Evolutionary conservation across 2,329 filamentous ascomycete species (phyloP).

Genomic region (Neophaeococcomyces mojaviensis): DNA sequence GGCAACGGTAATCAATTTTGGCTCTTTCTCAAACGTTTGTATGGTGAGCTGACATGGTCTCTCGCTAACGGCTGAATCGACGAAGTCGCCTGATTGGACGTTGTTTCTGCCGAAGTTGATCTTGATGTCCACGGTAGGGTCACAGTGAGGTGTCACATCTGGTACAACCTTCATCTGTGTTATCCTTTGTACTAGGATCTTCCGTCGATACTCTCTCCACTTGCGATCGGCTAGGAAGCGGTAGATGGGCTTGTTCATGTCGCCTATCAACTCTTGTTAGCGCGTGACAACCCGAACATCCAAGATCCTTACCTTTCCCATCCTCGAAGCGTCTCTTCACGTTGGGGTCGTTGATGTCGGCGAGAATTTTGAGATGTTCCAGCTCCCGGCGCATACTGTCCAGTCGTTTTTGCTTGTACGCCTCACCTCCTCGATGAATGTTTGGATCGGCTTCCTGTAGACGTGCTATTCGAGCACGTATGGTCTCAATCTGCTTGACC

Average conservation of each 20-base stretch:
- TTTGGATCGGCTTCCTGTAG: constrained; percentile 53
- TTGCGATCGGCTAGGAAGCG: constrained; percentile 77
- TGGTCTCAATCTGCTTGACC: constrained; percentile 60
- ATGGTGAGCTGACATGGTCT: constrained; percentile 67
- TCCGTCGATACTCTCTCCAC: constrained; percentile 77
- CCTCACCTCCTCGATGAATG: constrained; percentile 52
- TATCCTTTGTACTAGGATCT: constrained; percentile 76
- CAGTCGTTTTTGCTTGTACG: constrained; percentile 59
- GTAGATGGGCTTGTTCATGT: constrained; percentile 96
- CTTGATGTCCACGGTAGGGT: constrained; percentile 70
- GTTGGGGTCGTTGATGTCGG: constrained; percentile 88
- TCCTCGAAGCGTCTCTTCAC: constrained; percentile 95
- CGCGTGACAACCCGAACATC: constrained; percentile 2
- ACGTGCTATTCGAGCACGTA: constrained; percentile 61
- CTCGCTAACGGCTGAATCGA: constrained; percentile 68
- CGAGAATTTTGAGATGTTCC: constrained; percentile 75
- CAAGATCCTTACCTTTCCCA: constrained; percentile 59
- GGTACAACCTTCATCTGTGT: constrained; percentile 79
- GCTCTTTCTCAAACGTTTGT: constrained; percentile 74
- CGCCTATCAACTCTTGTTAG: constrained; percentile 50
- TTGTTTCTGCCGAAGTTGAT: constrained; percentile 68
- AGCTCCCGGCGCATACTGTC: constrained; percentile 63
- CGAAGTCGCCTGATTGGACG: constrained; percentile 67
- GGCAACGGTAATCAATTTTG: constrained; percentile 74
- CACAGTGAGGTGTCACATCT: constrained; percentile 73